phyloP scores from a whole-genome alignment of 805 yeast genomes.

The Komagataella phaffii region DNA sequence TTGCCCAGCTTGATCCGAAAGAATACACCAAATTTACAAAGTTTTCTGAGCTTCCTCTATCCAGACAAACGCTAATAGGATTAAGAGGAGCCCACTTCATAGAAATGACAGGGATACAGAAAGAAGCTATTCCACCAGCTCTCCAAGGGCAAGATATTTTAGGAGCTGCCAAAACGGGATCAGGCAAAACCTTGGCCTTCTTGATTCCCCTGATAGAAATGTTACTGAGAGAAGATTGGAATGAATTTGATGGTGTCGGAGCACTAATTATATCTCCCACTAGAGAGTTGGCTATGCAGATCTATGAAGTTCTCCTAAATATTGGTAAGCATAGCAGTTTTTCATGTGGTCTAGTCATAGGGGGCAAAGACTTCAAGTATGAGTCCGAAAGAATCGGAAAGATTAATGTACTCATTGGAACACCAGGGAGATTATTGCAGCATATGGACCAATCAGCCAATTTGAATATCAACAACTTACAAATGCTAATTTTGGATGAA shows the following conservation, averaged over 20 bases:
- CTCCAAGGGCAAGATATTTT: conserved; percentile 68
- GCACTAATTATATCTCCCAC: conserved; percentile 88
- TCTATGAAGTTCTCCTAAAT: conserved; percentile 73
- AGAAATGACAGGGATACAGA: conserved; percentile 77
- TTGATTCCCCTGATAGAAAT: conserved; percentile 69
- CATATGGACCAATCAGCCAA: conserved; percentile 86
- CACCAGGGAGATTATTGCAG: conserved; percentile 85
- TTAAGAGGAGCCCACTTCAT: conserved; percentile 68
- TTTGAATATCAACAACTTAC: conserved; percentile 60
- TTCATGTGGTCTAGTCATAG: conserved; percentile 86
- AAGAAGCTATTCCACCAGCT: conserved; percentile 60
- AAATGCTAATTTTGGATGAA: conserved; percentile 75
- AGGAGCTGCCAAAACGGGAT: conserved; percentile 84
- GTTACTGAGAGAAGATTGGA: conserved; percentile 57
- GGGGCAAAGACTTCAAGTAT: conserved; percentile 78
- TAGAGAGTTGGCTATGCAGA: conserved; percentile 83
- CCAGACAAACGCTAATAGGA: conserved; percentile 53
- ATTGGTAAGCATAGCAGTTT: conserved; percentile 65
- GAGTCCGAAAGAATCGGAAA: conserved; percentile 71
- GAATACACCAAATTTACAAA: conserved; percentile 23
- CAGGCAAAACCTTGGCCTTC: conserved; percentile 86
- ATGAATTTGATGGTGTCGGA: conserved; percentile 78
- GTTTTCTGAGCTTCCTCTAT: conserved; percentile 71
- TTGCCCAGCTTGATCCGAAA: conserved; percentile 39
- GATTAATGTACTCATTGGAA: conserved; percentile 76